Evolutionary conservation across 371 early-diverging fungal species (phyloP).

Genomic region (Rhizomucor pusillus): DNA sequence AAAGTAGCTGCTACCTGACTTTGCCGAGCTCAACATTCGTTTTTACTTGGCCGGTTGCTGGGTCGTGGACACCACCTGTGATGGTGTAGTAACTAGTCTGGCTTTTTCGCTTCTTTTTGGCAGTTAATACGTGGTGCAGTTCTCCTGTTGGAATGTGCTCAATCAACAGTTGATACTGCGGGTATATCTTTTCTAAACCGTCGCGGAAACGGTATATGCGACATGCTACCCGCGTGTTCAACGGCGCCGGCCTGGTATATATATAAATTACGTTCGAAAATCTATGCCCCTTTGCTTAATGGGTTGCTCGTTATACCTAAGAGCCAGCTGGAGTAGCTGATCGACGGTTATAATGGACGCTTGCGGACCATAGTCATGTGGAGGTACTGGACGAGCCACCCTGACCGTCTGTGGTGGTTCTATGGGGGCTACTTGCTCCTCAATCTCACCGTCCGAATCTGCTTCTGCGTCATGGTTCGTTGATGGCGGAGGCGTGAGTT

Average conservation of each 20-base stretch:
- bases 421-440: conserved; percentile 9
- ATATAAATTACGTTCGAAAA: neutral
- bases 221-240: conserved; percentile 74
- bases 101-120: conserved; percentile 69
- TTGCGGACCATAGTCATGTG: conserved; percentile 32
- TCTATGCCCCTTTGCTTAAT: neutral
- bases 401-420: conserved; percentile 26
- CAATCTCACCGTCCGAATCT: conserved; percentile 1
- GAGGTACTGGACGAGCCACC: conserved; percentile 38
- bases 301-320: conserved; percentile 23
- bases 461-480: conserved; percentile 7
- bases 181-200: conserved; percentile 67
- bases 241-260: conserved; percentile 63
- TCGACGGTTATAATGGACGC: conserved; percentile 21
- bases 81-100: conserved; percentile 76
- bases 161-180: conserved; percentile 71
- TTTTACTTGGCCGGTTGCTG: conserved; percentile 4
- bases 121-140: conserved; percentile 56
- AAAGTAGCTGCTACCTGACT: conserved; percentile 47
- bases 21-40: conserved; percentile 48
- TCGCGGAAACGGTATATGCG: conserved; percentile 72
- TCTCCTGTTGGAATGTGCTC: conserved; percentile 60
- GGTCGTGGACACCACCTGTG: conserved; percentile 28
- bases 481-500: conserved; percentile 4
- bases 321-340: conserved; percentile 36